Evolutionary conservation across 495 filamentous ascomycete species (phyloP).

Genomic region (Neurospora sp.): DNA sequence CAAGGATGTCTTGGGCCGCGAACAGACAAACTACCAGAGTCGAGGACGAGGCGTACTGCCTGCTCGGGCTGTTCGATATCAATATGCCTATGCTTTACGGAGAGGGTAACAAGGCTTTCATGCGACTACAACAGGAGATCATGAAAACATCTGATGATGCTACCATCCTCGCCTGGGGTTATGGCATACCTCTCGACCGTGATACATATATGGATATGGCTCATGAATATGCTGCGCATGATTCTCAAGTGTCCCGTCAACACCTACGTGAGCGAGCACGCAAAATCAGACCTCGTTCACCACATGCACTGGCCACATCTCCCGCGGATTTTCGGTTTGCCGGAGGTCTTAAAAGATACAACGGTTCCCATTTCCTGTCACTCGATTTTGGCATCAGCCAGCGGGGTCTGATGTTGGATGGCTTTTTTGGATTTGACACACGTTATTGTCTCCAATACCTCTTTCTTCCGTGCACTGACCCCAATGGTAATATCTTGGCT

Average conservation of each 20-base stretch:
- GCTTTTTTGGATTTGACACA: not conserved
- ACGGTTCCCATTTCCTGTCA: not conserved
- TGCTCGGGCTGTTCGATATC: conserved; percentile 27
- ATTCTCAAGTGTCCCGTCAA: not conserved
- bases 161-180: not conserved
- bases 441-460: not conserved
- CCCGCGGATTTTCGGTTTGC: not conserved
- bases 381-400: not conserved
- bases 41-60: conserved; percentile 31
- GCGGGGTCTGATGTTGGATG: not conserved
- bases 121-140: conserved; percentile 24
- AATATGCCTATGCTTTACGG: conserved; percentile 27
- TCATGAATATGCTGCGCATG: not conserved
- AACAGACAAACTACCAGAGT: conserved; percentile 16
- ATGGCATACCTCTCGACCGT: not conserved
- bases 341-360: not conserved
- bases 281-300: not conserved
- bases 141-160: conserved; percentile 17
- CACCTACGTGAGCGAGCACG: not conserved
- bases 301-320: not conserved
- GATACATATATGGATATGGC: not conserved
- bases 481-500: not conserved
- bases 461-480: not conserved
- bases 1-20: conserved; percentile 27
- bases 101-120: conserved; percentile 26